phyloP scores from a whole-genome alignment of 2,329 filamentous ascomycete species.

The Neodidymelliopsis sp. region DNA sequence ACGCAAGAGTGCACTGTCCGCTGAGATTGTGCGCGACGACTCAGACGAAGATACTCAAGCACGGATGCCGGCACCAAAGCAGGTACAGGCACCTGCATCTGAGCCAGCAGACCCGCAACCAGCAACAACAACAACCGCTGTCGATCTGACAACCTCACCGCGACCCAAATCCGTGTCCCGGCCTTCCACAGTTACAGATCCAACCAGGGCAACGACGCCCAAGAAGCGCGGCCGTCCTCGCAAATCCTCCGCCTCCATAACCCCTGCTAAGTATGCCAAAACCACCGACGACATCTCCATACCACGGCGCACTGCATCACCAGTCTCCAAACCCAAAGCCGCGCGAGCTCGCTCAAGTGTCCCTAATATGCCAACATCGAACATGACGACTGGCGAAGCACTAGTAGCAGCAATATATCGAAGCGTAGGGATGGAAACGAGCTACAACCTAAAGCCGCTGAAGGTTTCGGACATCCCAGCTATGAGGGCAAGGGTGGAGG shows the following conservation, averaged over 20 bases:
- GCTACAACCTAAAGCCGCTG: too few relatives aligned
- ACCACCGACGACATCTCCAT: neutral
- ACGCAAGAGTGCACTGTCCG: conserved; percentile 25
- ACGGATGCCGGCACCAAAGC: conserved; percentile 15
- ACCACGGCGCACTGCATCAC: neutral
- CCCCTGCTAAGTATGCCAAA: conserved; percentile 5
- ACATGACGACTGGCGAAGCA: too few relatives aligned
- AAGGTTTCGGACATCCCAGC: too few relatives aligned
- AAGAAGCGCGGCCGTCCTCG: conserved; percentile 26
- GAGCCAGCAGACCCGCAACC: neutral
- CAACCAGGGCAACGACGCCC: neutral
- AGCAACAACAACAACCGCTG: too few relatives aligned
- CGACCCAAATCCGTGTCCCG: conserved; percentile 1
- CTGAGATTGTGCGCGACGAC: conserved; percentile 23
- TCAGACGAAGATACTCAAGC: conserved; percentile 13
- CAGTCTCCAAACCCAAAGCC: neutral
- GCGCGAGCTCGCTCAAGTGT: neutral
- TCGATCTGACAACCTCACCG: neutral
- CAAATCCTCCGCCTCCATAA: conserved; percentile 16
- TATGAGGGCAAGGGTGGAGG: too few relatives aligned
- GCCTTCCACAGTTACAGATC: conserved; percentile 8
- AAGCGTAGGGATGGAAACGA: too few relatives aligned
- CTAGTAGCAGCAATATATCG: too few relatives aligned
- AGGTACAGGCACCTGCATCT: too few relatives aligned
- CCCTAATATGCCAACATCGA: neutral